These are phyloP conservation scores for Fusarium oligoseptatum DNA, from an alignment of 2,329 filamentous ascomycete species.

Conservation along the genomic window DNA sequence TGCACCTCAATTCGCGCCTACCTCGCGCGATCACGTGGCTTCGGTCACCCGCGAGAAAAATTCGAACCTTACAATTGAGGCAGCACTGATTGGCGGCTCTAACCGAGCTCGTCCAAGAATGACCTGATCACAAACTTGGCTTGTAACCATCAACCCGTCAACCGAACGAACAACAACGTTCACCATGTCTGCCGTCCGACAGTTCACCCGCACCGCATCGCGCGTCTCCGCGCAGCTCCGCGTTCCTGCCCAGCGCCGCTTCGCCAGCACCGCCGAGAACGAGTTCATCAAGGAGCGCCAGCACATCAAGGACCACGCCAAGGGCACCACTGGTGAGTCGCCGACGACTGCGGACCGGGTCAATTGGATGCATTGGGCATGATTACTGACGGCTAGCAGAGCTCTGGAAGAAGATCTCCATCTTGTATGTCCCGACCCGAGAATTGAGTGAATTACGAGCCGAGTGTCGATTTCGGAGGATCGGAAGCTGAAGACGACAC, in stretches of 20 bases:
- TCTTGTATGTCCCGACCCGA: slow-evolving; percentile 79
- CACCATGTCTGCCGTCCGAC: slow-evolving; percentile 75
- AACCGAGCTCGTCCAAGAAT: slow-evolving; percentile 53
- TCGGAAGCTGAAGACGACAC: slow-evolving; percentile 30
- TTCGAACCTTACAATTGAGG: slow-evolving; percentile 50
- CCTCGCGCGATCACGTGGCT: slow-evolving; percentile 49
- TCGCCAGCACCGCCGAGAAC: slow-evolving; percentile 85
- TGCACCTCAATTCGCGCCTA: not conserved
- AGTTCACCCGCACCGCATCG: slow-evolving; percentile 71
- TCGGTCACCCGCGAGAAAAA: not conserved
- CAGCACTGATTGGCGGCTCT: slow-evolving; percentile 48
- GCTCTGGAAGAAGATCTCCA: slow-evolving; percentile 94
- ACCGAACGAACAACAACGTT: slow-evolving; percentile 44
- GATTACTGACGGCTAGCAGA: slow-evolving; percentile 67
- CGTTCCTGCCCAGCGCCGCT: slow-evolving; percentile 75
- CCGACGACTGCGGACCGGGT: slow-evolving; percentile 15
- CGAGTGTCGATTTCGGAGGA: slow-evolving; percentile 25
- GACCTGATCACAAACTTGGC: slow-evolving; percentile 51
- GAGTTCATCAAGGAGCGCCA: slow-evolving; percentile 93
- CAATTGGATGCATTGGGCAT: slow-evolving; percentile 36
- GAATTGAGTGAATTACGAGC: slow-evolving; percentile 46
- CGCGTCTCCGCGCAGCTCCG: slow-evolving; percentile 73
- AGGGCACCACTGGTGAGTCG: slow-evolving; percentile 81
- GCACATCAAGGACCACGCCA: slow-evolving; percentile 92
- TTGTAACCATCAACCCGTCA: slow-evolving; percentile 39